Evolutionary conservation across 192 early-diverging fungal genomes (phyloP).

Genomic region (Backusella mclennaniae): DNA sequence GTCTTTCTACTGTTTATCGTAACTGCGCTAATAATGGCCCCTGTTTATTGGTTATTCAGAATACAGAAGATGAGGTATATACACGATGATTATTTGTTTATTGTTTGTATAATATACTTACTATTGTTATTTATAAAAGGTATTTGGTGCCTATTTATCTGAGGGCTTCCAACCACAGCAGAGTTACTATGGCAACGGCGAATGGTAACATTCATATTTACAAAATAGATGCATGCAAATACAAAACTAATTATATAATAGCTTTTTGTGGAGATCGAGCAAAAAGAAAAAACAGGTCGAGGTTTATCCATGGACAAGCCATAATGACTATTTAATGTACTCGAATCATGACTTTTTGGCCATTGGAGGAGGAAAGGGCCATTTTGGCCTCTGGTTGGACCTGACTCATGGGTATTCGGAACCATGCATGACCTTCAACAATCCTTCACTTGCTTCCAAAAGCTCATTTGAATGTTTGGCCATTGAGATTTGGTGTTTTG

Average conservation of each 20-base stretch:
- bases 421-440: conserved; percentile 14
- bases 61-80: conserved; percentile 50
- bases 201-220: conserved; percentile 52
- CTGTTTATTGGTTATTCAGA: conserved; percentile 64
- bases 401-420: conserved; percentile 67
- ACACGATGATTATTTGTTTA: neutral
- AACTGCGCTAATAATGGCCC: conserved; percentile 59
- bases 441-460: neutral
- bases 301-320: conserved; percentile 68
- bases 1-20: conserved; percentile 77
- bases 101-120: neutral
- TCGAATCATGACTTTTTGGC: conserved; percentile 72
- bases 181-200: conserved; percentile 76
- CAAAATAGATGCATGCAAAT: neutral
- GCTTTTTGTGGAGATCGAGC: conserved; percentile 68
- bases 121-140: conserved; percentile 33
- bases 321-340: conserved; percentile 74
- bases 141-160: conserved; percentile 76
- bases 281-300: conserved; percentile 31
- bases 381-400: conserved; percentile 76
- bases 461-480: conserved; percentile 15
- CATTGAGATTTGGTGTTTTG: conserved; percentile 20
- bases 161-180: conserved; percentile 58
- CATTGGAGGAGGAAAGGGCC: conserved; percentile 72
- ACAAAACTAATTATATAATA: conserved; percentile 18